Evolutionary conservation across 169 alveolate species (phyloP).

Genomic region (Amoebophrya sp.): DNA sequence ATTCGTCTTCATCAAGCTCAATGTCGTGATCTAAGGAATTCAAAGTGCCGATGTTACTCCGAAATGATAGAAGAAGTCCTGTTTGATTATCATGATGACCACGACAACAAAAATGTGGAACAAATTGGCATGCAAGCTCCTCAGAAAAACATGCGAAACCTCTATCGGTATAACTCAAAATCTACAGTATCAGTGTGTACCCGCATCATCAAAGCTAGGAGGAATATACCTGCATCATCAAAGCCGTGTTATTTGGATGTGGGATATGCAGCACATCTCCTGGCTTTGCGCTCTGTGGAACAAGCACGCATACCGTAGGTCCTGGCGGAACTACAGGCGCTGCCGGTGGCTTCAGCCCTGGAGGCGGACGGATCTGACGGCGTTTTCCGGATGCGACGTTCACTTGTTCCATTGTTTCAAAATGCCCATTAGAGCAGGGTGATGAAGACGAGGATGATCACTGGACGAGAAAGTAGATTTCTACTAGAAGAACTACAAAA

Average conservation of each 20-base stretch:
- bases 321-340: not conserved
- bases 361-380: not conserved
- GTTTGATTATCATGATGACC: no score
- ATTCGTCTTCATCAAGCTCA: not conserved
- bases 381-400: not conserved
- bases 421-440: no score
- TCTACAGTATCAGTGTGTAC: not conserved
- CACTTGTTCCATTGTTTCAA: no score
- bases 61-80: no score
- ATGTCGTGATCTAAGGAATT: not conserved
- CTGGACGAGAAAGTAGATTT: not conserved
- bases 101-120: no score
- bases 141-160: not conserved
- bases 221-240: not conserved
- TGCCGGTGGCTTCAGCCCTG: not conserved
- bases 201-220: not conserved
- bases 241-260: not conserved
- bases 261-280: not conserved
- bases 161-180: not conserved
- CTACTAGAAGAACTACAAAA: not conserved
- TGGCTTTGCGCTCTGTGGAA: not conserved
- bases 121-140: not conserved
- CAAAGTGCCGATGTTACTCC: no score
- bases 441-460: not conserved
- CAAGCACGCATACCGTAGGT: not conserved